Evolutionary conservation across 345 rosid genomes (phyloP), one percentile per base, ranked within the genome.

Genomic region (Euphorbia pulcherrima): DNA sequence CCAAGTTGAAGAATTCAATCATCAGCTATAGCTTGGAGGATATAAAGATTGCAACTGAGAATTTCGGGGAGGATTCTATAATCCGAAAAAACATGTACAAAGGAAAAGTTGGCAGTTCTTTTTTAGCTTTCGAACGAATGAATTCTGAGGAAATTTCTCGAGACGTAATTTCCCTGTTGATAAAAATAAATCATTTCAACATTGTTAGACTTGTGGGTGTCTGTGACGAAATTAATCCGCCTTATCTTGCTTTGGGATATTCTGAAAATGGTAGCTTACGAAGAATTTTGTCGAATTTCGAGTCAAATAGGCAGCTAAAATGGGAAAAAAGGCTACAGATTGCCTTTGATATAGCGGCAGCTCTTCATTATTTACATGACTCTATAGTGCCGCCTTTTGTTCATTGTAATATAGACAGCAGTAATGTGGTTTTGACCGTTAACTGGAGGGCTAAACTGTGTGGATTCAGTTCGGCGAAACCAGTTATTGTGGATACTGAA

Each of bases 401-500:
- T 8, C 81, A 81, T 54, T 50, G 51, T 16, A 70, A 78, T 54
- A 46, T 78, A 67, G 68, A 72, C 39, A 67, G 79, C 58, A 70
- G 50, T 35, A 75, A 69, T n/a, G 77, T 78, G 65, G 78, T 81
- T 17, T 40, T 81, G 28, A 73, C 70, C 11, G 23, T 3, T 33
- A 69, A 78, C 51, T 77, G 81, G 72, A 75, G 80, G 63, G 84
- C 78, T 21, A 81, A 78, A 58, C 60, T 81, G 8, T 62, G 73
- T 0, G 79, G 81, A 23, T 81, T 81, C 58, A 64, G 67, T 47
- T 58, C 55, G 47, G 81, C 81, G 28, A 77, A 77, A 69, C 68
- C 77, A 24, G 52, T 74, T 10, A 48, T 5, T 55, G 24, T 27
- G 41, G 55, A 0, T 51, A 67, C 24, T 69, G 73, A 30, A 58